A percentile compares a stretch with the other conserved stretches of the same genome.
These are phyloP conservation scores for Xerocomellus amylosporus DNA, from an alignment of 768 basidiomycete genomes.

Conservation along the genomic window DNA sequence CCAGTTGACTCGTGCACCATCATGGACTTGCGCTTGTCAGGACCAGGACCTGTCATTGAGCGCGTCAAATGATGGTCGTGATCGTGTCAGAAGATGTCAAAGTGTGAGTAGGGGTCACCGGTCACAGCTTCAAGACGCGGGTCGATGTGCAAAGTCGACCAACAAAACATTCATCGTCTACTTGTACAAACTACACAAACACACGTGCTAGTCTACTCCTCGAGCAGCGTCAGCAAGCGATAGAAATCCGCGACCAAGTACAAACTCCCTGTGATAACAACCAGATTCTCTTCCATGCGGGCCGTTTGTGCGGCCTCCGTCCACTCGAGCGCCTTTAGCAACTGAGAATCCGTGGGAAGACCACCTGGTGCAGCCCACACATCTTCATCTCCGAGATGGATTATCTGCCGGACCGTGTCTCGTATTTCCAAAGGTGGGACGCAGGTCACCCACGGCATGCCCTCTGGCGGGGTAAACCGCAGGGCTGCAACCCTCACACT, in stretches of 20 bases:
- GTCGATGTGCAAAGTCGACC: neutral
- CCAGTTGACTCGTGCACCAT: conserved; percentile 10
- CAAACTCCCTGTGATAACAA: conserved; percentile 85
- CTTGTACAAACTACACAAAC: neutral
- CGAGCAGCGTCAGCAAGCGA: conserved; percentile 39
- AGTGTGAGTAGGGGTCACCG: conserved; percentile 1
- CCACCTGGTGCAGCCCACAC: conserved; percentile 43
- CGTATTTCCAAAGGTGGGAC: conserved; percentile 52
- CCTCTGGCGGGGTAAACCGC: conserved; percentile 71
- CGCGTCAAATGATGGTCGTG: conserved; percentile 3
- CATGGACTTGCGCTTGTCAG: conserved; percentile 11
- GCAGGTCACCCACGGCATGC: conserved; percentile 92
- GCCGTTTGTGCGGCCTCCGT: conserved; percentile 21
- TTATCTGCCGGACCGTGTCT: conserved; percentile 41
- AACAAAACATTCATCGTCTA: neutral
- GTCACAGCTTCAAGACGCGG: neutral
- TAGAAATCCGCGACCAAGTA: conserved; percentile 96
- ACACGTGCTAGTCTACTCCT: neutral
- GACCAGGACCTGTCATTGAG: conserved; percentile 8
- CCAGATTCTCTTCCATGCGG: conserved; percentile 38
- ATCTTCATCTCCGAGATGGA: conserved; percentile 39
- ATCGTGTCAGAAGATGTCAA: conserved; percentile 13
- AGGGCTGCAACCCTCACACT: conserved; percentile 51
- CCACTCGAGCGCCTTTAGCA: conserved; percentile 53
- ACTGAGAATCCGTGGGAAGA: conserved; percentile 31